phyloP scores from a whole-genome alignment of 2,329 filamentous ascomycete species.

The Colletotrichum scovillei region DNA sequence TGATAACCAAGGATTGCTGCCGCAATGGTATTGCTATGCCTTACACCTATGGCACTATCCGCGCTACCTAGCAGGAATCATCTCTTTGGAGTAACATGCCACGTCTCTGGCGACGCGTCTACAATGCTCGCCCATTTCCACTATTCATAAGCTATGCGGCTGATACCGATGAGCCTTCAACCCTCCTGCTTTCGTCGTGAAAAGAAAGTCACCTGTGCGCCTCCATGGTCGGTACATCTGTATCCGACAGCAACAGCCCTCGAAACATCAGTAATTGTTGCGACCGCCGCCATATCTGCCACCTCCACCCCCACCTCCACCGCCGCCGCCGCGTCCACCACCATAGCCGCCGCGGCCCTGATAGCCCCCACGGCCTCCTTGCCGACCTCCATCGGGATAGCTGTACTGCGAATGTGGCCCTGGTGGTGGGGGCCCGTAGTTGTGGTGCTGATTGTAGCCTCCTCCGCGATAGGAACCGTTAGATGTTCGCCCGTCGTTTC shows the following conservation, averaged over 20 bases:
- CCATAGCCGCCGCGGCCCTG: conserved; percentile 19
- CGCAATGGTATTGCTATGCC: neutral
- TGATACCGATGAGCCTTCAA: neutral
- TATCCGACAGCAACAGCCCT: neutral
- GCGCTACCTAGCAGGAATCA: neutral
- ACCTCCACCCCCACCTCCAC: neutral
- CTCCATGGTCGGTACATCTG: neutral
- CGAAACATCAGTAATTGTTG: conserved; percentile 16
- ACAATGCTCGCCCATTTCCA: neutral
- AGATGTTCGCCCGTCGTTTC: conserved; percentile 30
- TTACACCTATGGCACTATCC: neutral
- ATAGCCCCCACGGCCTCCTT: conserved; percentile 22
- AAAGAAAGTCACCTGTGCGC: neutral
- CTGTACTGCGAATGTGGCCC: conserved; percentile 11
- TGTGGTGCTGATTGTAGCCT: conserved; percentile 22
- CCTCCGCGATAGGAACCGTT: conserved; percentile 19
- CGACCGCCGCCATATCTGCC: conserved; percentile 19
- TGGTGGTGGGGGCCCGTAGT: conserved; percentile 12
- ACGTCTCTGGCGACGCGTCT: neutral
- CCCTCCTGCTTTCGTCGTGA: neutral
- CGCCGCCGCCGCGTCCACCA: conserved; percentile 8
- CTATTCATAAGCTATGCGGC: neutral
- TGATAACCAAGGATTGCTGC: neutral
- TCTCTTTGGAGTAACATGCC: neutral
- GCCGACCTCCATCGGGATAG: conserved; percentile 6